Conservation (phyloP, 208 protist species). For the Herpetomonas muscarum region DNA sequence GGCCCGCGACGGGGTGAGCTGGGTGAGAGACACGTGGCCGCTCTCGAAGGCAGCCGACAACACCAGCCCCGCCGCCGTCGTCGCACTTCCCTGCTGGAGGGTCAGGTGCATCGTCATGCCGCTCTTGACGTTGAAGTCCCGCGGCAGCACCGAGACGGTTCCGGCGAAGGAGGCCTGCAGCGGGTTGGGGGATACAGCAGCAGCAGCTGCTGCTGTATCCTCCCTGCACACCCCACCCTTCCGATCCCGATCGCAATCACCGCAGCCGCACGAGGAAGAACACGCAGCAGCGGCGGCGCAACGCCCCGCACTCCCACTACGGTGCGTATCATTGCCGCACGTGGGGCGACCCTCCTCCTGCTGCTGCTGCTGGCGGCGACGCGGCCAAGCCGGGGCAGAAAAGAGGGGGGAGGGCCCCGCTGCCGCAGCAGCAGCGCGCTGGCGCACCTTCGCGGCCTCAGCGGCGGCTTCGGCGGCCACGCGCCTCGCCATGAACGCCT, state of each 20-base stretch:
- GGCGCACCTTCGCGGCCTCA: neutral
- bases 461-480: slow-evolving; percentile 11
- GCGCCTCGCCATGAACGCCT: slow-evolving; percentile 29
- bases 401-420: too few relatives aligned
- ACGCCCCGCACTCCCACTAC: neutral
- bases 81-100: neutral
- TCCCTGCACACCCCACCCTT: too few relatives aligned
- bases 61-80: slow-evolving; percentile 6
- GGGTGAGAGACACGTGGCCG: slow-evolving; percentile 53
- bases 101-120: slow-evolving; percentile 72
- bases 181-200: neutral
- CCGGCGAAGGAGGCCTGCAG: neutral
- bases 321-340: neutral
- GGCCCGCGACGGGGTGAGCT: neutral
- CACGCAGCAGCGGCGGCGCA: neutral
- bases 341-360: neutral
- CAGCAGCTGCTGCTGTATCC: neutral
- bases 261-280: neutral
- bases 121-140: slow-evolving; percentile 32
- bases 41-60: slow-evolving; percentile 56
- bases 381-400: neutral
- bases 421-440: too few relatives aligned
- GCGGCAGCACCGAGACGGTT: slow-evolving; percentile 3
- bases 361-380: neutral
- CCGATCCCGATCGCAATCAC: neutral